Base-by-base conservation (phyloP, 1,284 basidiomycete genomes). In the Irpex lacteus region DNA sequence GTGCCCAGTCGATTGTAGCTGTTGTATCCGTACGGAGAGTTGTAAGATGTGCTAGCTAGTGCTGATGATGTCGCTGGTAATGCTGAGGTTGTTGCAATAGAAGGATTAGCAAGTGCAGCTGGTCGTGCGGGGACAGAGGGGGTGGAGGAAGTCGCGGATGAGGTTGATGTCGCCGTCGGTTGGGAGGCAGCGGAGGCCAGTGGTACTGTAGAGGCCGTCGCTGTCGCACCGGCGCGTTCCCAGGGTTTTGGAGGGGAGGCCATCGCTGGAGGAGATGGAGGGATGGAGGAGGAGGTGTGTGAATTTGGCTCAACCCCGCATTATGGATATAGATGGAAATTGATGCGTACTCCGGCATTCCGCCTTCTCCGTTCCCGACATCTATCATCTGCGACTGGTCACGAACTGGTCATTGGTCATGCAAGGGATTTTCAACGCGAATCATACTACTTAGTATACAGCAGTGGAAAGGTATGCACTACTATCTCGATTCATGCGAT, bases 201-300 rank as follows among this genome's bases (percentile, higher is more conserved):
- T 34, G 32, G 32, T 34, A 34, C 32, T 47, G 70, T 50, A 11
- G 70, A 58, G 11, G 78, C 69, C 40, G 81, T 75, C 26, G 75
- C 72, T 40, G 78, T 64, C 8, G 69, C 78, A 44, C 85, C 84
- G 50, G 76, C 80, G 68, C 85, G 82, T 74, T 94, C 92, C 92
- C 92, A 94, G 69, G 92, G 92, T 74, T 94, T 94, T 75, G 91
- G 92, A 62, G 92, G 92, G 26, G 92, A 92, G 38, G 83, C 85
- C 89, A 91, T 92, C 38, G 74, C 69, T 21, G 44, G 47, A 32
- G 55, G 54, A 54, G 59, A 37, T 47, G 44, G 44, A 47, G 44
- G 44, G 44, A 47, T n/a, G n/a, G 44, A 47, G 44, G n/a, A 47
- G n/a, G 44, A 47, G 44, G 44, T n/a, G 44, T 47, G 44, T 47